These are phyloP conservation scores for Aspergillus ellipticus DNA, from an alignment of 495 filamentous ascomycete genomes.

Conservation along the genomic window DNA sequence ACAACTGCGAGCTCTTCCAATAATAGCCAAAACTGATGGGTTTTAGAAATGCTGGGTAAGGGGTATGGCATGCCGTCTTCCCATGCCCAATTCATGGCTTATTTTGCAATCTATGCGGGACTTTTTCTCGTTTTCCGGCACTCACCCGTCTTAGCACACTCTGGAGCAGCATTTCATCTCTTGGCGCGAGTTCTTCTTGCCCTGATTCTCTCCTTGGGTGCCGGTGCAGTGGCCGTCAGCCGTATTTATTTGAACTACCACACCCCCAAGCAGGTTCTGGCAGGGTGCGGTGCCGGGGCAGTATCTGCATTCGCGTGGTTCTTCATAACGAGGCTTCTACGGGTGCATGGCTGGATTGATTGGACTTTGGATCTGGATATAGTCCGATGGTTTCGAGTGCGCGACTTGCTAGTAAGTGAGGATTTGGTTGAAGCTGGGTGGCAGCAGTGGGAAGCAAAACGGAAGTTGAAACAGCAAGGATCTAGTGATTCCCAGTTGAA, in stretches of 20 bases:
- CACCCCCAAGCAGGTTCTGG: slow-evolving; percentile 80
- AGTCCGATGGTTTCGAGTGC: slow-evolving; percentile 61
- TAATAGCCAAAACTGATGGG: not conserved
- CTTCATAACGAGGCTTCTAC: slow-evolving; percentile 56
- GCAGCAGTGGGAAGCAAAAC: slow-evolving; percentile 78
- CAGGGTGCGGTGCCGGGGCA: slow-evolving; percentile 68
- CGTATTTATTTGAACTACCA: slow-evolving; percentile 93
- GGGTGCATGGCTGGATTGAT: slow-evolving; percentile 61
- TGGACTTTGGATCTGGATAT: slow-evolving; percentile 67
- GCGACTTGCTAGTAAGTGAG: slow-evolving; percentile 86
- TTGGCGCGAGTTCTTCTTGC: slow-evolving; percentile 56
- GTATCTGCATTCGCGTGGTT: slow-evolving; percentile 80
- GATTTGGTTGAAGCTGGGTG: slow-evolving; percentile 89
- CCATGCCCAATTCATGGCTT: slow-evolving; percentile 90
- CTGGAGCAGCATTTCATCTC: slow-evolving; percentile 49
- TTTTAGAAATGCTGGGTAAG: slow-evolving; percentile 76
- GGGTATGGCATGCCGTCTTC: slow-evolving; percentile 99
- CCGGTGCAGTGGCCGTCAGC: slow-evolving; percentile 70
- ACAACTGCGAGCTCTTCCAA: not conserved
- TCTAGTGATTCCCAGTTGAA: slow-evolving; percentile 17
- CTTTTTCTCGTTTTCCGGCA: slow-evolving; percentile 82
- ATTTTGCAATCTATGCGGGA: slow-evolving; percentile 76
- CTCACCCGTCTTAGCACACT: slow-evolving; percentile 49
- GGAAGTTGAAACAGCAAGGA: slow-evolving; percentile 30
- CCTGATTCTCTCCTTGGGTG: slow-evolving; percentile 51